phyloP scores from a whole-genome alignment of 1,139 yeast species.

The Debaryomyces robertsiae region DNA sequence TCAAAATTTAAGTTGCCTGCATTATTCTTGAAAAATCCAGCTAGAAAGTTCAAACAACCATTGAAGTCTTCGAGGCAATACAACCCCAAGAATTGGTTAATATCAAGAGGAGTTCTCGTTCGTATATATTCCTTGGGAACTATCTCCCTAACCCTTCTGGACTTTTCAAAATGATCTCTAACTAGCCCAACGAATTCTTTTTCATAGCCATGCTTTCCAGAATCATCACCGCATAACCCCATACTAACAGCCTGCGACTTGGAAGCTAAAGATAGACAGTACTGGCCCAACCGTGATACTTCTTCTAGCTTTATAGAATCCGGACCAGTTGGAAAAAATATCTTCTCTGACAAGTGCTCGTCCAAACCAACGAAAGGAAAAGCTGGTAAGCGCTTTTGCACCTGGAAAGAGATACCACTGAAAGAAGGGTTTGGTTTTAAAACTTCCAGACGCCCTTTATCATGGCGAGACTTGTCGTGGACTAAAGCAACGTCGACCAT shows the following conservation, averaged over 20 bases:
- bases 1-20: neutral
- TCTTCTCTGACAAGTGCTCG: constrained; percentile 1
- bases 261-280: constrained; percentile 3
- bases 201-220: neutral
- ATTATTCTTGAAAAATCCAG: neutral
- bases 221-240: neutral
- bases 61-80: constrained; percentile 1
- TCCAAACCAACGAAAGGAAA: constrained; percentile 2
- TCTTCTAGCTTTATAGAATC: constrained; percentile 3
- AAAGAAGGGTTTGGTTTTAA: too few relatives aligned
- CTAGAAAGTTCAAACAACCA: constrained; percentile 1
- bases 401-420: neutral
- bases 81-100: constrained; percentile 2
- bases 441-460: too few relatives aligned
- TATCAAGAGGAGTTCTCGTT: neutral
- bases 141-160: constrained; percentile 4
- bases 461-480: too few relatives aligned
- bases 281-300: constrained; percentile 5
- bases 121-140: neutral
- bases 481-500: constrained; percentile 1
- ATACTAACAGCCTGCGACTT: neutral
- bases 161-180: constrained; percentile 3
- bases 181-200: constrained; percentile 3
- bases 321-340: neutral
- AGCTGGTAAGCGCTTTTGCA: constrained; percentile 4